Percentiles rank a stretch among this genome's conserved stretches.
Evolutionary conservation across 2,329 filamentous ascomycete genomes (phyloP).

Genomic region (Fusarium sp.): DNA sequence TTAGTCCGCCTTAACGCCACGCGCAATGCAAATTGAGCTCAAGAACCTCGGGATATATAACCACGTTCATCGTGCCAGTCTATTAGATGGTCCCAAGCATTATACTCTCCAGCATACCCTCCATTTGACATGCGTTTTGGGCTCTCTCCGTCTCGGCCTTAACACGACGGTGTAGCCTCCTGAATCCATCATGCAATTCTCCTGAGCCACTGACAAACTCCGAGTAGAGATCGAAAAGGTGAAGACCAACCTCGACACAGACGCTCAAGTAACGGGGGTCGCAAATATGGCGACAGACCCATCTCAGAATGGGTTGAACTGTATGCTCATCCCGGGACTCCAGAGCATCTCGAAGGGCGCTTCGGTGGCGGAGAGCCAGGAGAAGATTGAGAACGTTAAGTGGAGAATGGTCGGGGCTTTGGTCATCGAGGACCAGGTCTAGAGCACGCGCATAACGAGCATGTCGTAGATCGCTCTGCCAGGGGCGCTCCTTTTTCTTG

Average conservation of each 20-base stretch:
- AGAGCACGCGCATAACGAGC: conserved; percentile 82
- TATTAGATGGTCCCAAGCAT: conserved; percentile 55
- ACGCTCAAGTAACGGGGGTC: conserved; percentile 85
- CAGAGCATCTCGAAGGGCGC: conserved; percentile 83
- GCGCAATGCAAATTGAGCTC: conserved; percentile 46
- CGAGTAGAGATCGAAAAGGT: conserved; percentile 88
- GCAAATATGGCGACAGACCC: conserved; percentile 82
- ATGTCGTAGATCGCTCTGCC: conserved; percentile 85
- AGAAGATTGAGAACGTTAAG: conserved; percentile 79
- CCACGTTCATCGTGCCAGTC: conserved; percentile 15
- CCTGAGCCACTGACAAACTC: conserved; percentile 79
- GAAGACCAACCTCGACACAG: conserved; percentile 84
- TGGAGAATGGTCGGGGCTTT: conserved; percentile 64
- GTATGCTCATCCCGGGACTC: conserved; percentile 82
- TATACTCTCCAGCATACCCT: conserved; percentile 84
- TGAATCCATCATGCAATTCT: conserved; percentile 77
- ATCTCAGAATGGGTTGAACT: conserved; percentile 84
- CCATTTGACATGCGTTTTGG: conserved; percentile 82
- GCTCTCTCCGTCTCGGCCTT: conserved; percentile 82
- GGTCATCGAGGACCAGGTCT: conserved; percentile 76
- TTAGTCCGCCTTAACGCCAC: conserved; percentile 45
- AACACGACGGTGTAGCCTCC: conserved; percentile 76
- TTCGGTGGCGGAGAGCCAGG: conserved; percentile 86
- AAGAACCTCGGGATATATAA: conserved; percentile 39
- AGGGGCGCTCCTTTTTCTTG: conserved; percentile 72